Evolutionary conservation across 768 basidiomycete species (phyloP), one percentile per base, ranked within the genome.

Genomic region (Solioccasus polychromus): DNA sequence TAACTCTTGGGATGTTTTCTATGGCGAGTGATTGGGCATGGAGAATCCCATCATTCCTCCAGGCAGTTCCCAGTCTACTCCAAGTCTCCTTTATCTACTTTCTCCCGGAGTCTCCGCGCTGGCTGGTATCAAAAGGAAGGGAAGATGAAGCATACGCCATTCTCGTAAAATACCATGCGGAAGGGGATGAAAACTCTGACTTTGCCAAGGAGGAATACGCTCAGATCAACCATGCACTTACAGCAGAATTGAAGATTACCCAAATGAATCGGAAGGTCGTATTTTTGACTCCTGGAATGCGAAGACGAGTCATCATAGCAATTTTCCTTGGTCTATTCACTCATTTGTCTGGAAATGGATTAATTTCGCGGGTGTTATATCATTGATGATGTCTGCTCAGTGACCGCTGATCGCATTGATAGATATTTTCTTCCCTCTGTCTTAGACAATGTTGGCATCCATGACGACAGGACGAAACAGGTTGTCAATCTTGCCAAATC

Each of bases 91-190:
- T 83, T 60, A 68, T 82, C 40, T 74, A 63, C 54, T 76, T 78
- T 58, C 66, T 82, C 20, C 80, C 80, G 6, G 81, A 84, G 54
- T 80, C 78, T 5, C 81, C 81, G 8, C 72, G 78, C 37, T 83
- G 80, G 80, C 69, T 83, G 3, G 68, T 82, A 24, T 75, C 78
- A 4, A 75, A 74, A 39, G 80, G 81, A 22, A 72, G 79, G 14
- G 61, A 59, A 2, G 69, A 70, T 1, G 77, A 81, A 48, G 80
- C 79, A 0, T 60, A 63, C 41, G 64, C 58, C 1, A 69, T 78
- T 34, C 68, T 83, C 22, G 71, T 63, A 14, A 79, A 77, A 45
- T 83, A 82, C 42, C 81, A 83, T 50, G 81, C 77, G 1, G 81
- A 83, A 44, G 79, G 80, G 3, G 73, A 84, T 50, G 58, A 48